Conservation (phyloP, 257 asterid species). For the Ocimum tenuiflorum region DNA sequence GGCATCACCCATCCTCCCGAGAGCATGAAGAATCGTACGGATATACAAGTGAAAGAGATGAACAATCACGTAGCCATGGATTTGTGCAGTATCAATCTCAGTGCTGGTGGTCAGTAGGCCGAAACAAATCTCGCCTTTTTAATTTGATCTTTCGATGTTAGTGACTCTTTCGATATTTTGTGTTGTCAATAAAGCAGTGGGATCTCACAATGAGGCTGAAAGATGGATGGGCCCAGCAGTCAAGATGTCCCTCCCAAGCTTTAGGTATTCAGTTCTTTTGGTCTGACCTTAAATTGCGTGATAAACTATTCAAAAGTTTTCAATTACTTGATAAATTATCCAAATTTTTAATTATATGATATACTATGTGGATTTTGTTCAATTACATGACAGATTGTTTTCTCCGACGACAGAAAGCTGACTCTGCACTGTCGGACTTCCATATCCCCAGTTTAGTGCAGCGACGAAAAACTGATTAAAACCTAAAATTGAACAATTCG, state of each 20-base stretch:
- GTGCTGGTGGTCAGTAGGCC: constrained; percentile 40
- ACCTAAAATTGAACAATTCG: too few relatives aligned
- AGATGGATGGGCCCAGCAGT: constrained; percentile 66
- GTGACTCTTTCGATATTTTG: neutral
- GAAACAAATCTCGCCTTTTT: neutral
- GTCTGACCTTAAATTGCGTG: too few relatives aligned
- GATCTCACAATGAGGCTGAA: constrained; percentile 29
- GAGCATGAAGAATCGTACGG: constrained; percentile 27
- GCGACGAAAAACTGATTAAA: too few relatives aligned
- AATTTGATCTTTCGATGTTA: neutral
- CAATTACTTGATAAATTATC: too few relatives aligned
- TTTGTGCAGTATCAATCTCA: constrained; percentile 66
- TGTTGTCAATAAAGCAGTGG: constrained; percentile 16
- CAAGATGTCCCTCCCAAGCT: constrained; percentile 91
- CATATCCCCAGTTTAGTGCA: too few relatives aligned
- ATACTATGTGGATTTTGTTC: too few relatives aligned
- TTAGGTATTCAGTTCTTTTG: constrained; percentile 42
- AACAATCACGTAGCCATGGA: constrained; percentile 33
- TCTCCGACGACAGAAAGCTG: too few relatives aligned
- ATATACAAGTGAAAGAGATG: constrained; percentile 55
- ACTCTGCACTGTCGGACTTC: too few relatives aligned
- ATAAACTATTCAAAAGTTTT: too few relatives aligned
- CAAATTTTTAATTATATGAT: too few relatives aligned
- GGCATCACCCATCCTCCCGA: constrained; percentile 32
- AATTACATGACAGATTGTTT: too few relatives aligned